phyloP scores from a whole-genome alignment of 2,329 filamentous ascomycete species.

The Clonostachys chloroleuca region DNA sequence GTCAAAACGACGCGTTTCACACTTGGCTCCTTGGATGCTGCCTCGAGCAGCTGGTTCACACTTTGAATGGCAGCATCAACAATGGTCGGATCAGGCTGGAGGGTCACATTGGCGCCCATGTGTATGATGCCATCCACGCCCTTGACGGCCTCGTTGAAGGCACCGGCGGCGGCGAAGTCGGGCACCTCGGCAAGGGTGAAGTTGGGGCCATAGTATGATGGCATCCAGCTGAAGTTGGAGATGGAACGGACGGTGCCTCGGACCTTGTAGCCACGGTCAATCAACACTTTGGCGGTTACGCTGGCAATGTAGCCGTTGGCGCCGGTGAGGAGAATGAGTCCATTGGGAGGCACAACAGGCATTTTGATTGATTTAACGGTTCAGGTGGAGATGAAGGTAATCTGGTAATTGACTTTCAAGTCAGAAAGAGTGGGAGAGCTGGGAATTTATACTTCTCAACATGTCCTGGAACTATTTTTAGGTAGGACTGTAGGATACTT shows the following conservation, averaged over 20 bases:
- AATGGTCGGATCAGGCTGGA: not conserved
- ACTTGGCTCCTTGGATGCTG: not conserved
- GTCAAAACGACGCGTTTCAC: not conserved
- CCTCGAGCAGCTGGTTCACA: not conserved
- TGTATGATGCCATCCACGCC: not conserved
- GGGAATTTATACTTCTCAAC: no score
- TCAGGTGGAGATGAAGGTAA: no score
- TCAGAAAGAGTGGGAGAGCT: no score
- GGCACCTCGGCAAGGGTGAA: not conserved
- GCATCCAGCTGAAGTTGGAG: not conserved
- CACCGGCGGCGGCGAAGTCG: not conserved
- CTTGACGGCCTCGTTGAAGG: slow-evolving; percentile 1
- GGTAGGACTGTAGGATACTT: no score
- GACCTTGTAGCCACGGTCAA: slow-evolving; percentile 1
- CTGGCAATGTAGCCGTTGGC: slow-evolving; percentile 2
- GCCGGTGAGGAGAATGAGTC: not conserved
- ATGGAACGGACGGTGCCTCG: slow-evolving; percentile 1
- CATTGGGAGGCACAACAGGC: slow-evolving; percentile 1
- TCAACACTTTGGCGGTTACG: slow-evolving; percentile 1
- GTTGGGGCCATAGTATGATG: not conserved
- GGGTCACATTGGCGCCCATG: not conserved
- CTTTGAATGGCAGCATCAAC: not conserved
- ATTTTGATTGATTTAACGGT: not conserved
- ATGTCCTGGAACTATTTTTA: no score
- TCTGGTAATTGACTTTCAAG: no score